These are phyloP conservation scores for Rhodotorula kratochvilovae DNA, from an alignment of 768 basidiomycete genomes.

Conservation along the genomic window DNA sequence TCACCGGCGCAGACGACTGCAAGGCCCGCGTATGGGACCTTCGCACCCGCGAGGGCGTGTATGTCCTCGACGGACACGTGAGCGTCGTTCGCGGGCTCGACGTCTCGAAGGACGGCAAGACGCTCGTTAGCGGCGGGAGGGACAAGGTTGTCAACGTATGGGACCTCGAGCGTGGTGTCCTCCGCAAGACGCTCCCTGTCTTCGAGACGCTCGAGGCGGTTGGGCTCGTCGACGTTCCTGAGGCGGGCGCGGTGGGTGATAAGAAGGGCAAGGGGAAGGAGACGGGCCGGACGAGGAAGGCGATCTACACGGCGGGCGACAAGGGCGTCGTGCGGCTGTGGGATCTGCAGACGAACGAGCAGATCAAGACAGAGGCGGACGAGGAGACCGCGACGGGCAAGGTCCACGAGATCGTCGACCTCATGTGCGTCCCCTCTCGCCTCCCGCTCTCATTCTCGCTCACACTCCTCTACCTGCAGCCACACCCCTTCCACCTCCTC, in stretches of 20 bases:
- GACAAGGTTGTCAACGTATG: constrained; percentile 90
- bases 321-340: constrained; percentile 80
- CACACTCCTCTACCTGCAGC: constrained; percentile 1
- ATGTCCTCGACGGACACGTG: constrained; percentile 88
- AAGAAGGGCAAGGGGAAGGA: constrained; percentile 47
- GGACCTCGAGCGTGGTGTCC: constrained; percentile 60
- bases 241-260: constrained; percentile 38
- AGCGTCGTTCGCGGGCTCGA: constrained; percentile 89
- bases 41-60: constrained; percentile 63
- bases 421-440: constrained; percentile 61
- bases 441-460: neutral
- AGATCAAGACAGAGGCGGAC: constrained; percentile 57
- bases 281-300: constrained; percentile 30
- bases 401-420: constrained; percentile 71
- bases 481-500: constrained; percentile 26
- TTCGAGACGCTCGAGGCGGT: constrained; percentile 43
- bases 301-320: constrained; percentile 81
- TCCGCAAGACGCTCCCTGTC: constrained; percentile 51
- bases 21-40: constrained; percentile 89
- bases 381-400: constrained; percentile 49
- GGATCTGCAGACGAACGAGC: constrained; percentile 66
- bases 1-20: constrained; percentile 88
- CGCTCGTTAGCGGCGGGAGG: constrained; percentile 83
- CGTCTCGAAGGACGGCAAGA: constrained; percentile 75
- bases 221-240: constrained; percentile 36